A percentile compares a stretch with the other conserved stretches of the same genome.
Conservation (phyloP, 2,329 filamentous ascomycete genomes). For the Ramularia endophylla region DNA sequence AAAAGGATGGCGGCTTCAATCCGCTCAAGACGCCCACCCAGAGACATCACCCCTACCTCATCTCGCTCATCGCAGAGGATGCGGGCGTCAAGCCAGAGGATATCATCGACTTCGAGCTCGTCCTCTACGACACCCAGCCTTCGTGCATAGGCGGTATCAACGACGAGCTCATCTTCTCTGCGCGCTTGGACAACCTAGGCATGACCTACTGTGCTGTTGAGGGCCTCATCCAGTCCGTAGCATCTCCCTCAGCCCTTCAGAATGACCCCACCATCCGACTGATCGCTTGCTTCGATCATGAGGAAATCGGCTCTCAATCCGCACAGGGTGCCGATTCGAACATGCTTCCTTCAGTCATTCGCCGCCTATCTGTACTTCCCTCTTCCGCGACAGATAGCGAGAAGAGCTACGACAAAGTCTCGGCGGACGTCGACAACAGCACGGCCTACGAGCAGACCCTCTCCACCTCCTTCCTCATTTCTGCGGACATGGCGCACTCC, state of each 20-base stretch:
- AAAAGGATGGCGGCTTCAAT: constrained; percentile 49
- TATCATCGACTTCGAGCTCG: constrained; percentile 87
- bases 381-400: constrained; percentile 52
- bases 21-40: constrained; percentile 72
- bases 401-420: constrained; percentile 58
- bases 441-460: constrained; percentile 93
- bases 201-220: constrained; percentile 92
- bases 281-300: constrained; percentile 94
- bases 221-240: constrained; percentile 75
- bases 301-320: constrained; percentile 89
- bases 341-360: constrained; percentile 78
- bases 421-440: constrained; percentile 53
- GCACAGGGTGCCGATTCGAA: constrained; percentile 94
- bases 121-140: constrained; percentile 96
- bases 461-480: constrained; percentile 85
- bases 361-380: constrained; percentile 76
- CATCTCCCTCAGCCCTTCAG: constrained; percentile 58
- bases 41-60: constrained; percentile 81
- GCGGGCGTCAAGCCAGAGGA: constrained; percentile 64
- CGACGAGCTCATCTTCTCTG: constrained; percentile 92
- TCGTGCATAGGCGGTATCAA: constrained; percentile 81
- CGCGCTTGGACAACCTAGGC: constrained; percentile 90
- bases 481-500: constrained; percentile 95
- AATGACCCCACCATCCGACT: constrained; percentile 77
- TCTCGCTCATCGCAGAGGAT: constrained; percentile 78